A percentile compares a stretch with the other conserved stretches of the same genome.
phyloP scores from a whole-genome alignment of 257 asterid species.

The Scutellaria galericulata region DNA sequence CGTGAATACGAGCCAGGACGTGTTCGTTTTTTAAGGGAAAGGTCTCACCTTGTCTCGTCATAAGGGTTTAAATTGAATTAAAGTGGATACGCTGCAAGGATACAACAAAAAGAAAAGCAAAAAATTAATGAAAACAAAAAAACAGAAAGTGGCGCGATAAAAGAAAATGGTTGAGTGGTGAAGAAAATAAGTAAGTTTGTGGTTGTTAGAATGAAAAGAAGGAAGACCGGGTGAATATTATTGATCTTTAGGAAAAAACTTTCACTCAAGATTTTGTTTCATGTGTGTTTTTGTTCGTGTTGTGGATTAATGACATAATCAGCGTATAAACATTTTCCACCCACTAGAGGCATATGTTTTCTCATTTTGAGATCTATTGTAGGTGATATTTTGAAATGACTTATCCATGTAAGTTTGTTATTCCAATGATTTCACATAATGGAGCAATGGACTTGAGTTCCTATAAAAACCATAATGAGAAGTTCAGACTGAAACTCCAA shows the following conservation, averaged over 20 bases:
- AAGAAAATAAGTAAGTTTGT: no score
- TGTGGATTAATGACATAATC: not conserved
- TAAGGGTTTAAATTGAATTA: no score
- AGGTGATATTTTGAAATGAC: conserved; percentile 2
- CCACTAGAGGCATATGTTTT: not conserved
- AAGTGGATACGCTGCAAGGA: no score
- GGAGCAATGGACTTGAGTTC: not conserved
- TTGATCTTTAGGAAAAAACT: not conserved
- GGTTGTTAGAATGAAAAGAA: no score
- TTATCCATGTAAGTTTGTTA: conserved; percentile 11
- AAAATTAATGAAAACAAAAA: no score
- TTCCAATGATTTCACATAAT: not conserved
- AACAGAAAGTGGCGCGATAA: no score
- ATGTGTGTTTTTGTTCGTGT: not conserved
- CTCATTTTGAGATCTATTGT: not conserved
- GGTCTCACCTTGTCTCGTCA: no score
- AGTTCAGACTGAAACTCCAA: not conserved
- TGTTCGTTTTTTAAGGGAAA: no score
- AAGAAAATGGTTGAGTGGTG: no score
- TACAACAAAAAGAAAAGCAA: no score
- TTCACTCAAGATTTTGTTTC: not conserved
- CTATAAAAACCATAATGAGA: conserved; percentile 4
- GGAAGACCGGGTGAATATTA: not conserved
- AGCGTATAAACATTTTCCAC: not conserved
- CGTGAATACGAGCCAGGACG: no score